Base-by-base conservation (phyloP, 2,329 filamentous ascomycete genomes). In the Camptophora hylomeconis region DNA sequence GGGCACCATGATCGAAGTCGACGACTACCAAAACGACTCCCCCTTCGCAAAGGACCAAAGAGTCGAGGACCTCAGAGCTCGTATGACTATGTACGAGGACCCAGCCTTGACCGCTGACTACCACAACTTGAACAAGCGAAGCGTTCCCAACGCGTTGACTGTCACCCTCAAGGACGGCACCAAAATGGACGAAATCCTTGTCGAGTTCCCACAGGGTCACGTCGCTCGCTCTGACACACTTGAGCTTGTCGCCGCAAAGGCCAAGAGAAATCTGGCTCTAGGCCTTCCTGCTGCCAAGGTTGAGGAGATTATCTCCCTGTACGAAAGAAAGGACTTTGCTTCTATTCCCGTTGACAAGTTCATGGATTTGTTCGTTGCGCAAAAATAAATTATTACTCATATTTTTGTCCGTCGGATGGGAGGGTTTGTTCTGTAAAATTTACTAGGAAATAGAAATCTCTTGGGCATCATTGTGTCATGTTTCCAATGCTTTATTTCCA, bases 1-100 rank as follows among this genome's bases (percentile, higher is more conserved):
- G 44, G 95, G 87, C 59, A 83, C 89, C 57, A 84, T 89, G 43
- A 79, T 98, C 39, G 80, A 86, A 47, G 87, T 89, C 28, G 80
- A 70, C 42, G 89, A 98, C 65, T 98, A 98, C 67, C 75, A 75
- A 25, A 89, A 98, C 54, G 83, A 81, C 47, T 72, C 76, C 46
- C 87, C 94, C 64, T 86, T 89, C 28, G 89, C 89, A 39, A 87
- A 80, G 33, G 92, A 82, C 11, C 72, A 75, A 33, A 74, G 94
- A 24, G 78, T 98, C 37, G 89, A 95, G 61, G 80, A 78, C 33
- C 78, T 98, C 39, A 78, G 89, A 53, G 69, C 92, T 65, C 82
- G 81, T 66, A 95, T 98, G 65, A 75, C 74, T 57, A 98, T 89
- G 58, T 83, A 94, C 30, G 89, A 98, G 63, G 89, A 98, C 61